Base-by-base conservation (phyloP, 2,329 filamentous ascomycete genomes). In the Dendrostoma leiphaemia region DNA sequence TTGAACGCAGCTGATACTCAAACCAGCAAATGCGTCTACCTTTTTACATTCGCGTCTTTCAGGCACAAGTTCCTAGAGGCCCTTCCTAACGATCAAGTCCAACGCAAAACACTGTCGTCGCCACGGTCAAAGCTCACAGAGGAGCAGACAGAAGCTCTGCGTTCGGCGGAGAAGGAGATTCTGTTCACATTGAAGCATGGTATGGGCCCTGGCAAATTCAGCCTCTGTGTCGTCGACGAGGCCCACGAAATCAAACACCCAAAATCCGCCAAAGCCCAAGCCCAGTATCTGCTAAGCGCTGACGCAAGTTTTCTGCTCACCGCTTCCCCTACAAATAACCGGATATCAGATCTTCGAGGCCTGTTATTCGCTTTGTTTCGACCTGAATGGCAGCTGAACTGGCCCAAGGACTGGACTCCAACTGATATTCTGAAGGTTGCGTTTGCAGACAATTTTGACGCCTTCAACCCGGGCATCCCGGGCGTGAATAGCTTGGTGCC, bases 181-280 rank as follows among this genome's bases (percentile, higher is more conserved):
- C n/a, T n/a, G n/a, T n/a, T n/a, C n/a, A n/a, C n/a, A n/a, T n/a
- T n/a, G n/a, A n/a, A n/a, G n/a, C n/a, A n/a, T n/a, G n/a, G n/a
- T n/a, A n/a, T n/a, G n/a, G n/a, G n/a, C n/a, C n/a, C n/a, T n/a
- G n/a, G n/a, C n/a, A n/a, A n/a, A n/a, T n/a, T n/a, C n/a, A n/a
- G n/a, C n/a, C n/a, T n/a, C n/a, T n/a, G n/a, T n/a, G 47, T 54
- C 17, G 41, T 47, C 2, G 47, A 54, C 17, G 47, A 54, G 24
- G 53, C 47, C 6, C 47, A 51, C 23, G 32, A 51, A 3, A 47
- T 54, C 12, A 51, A 51, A 17, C 12, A 54, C 8, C 52, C 47
- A 8, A 51, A 17, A 12, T 31, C 47, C 1, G 28, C 4, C 6
- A 46, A 19, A 10, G 46, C 47, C 4, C 47, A 54, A 31, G 26